Conservation (phyloP, 768 basidiomycete species). For the Termitomyces sp. region DNA sequence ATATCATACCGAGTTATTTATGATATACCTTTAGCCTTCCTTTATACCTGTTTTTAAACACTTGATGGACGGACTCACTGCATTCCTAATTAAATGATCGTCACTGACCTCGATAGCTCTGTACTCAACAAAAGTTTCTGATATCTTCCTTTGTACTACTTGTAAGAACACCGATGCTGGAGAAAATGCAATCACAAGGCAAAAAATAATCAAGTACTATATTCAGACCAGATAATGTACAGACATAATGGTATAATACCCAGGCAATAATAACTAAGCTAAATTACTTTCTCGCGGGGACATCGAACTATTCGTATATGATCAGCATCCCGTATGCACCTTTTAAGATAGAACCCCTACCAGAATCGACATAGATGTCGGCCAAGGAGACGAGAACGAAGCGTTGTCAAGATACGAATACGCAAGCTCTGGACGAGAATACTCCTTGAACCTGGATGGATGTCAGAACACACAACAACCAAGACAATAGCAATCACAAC, state of each 20-base stretch:
- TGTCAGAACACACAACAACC: neutral
- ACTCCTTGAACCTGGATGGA: conserved; percentile 41
- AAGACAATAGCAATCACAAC: conserved; percentile 1
- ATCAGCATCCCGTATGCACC: neutral
- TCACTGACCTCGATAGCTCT: neutral
- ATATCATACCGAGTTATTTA: neutral
- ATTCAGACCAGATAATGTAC: neutral
- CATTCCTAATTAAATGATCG: neutral
- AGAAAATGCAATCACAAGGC: neutral
- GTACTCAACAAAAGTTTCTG: neutral
- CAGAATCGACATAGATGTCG: conserved; percentile 59
- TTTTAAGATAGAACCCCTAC: conserved; percentile 26
- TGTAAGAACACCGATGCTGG: neutral
- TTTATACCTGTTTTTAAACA: neutral
- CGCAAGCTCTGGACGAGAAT: conserved; percentile 41
- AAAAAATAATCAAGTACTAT: neutral
- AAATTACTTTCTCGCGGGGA: neutral
- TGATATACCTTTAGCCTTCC: neutral
- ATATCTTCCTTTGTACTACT: too few relatives aligned
- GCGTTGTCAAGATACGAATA: conserved; percentile 53
- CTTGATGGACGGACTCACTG: neutral
- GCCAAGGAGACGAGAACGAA: conserved; percentile 59
- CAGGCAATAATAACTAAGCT: neutral
- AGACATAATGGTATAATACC: neutral
- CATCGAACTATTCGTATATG: neutral